Conservation (phyloP, 345 rosid genomes). For the Hibiscus mutabilis region DNA sequence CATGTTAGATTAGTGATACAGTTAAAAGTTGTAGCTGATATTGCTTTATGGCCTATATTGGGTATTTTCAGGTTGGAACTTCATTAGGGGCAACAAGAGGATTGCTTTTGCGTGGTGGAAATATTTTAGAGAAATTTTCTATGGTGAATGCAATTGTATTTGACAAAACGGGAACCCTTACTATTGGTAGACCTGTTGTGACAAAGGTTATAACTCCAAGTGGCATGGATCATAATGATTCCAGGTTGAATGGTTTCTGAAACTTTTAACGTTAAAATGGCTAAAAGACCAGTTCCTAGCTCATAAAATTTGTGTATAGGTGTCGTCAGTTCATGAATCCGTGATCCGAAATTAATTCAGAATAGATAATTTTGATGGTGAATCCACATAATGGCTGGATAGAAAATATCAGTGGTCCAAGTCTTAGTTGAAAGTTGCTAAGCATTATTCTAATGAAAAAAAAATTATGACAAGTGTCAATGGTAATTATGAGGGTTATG, state of each 20-base stretch:
- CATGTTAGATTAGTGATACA: constrained; percentile 13
- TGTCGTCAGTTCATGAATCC: background rate
- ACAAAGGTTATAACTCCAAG: constrained; percentile 51
- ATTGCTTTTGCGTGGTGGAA: constrained; percentile 88
- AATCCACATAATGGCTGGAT: background rate
- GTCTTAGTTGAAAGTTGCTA: background rate
- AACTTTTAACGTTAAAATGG: background rate
- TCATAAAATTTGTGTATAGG: background rate
- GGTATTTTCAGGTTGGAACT: constrained; percentile 63
- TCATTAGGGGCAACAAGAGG: constrained; percentile 95
- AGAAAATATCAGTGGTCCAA: background rate
- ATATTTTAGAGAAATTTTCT: constrained; percentile 83
- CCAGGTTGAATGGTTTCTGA: constrained; percentile 44
- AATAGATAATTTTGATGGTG: background rate
- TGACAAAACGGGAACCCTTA: constrained; percentile 94
- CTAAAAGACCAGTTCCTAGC: background rate
- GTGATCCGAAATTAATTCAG: background rate
- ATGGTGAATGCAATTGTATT: constrained; percentile 70
- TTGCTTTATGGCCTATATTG: background rate
- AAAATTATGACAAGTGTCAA: background rate
- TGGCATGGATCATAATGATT: constrained; percentile 19
- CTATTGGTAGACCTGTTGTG: constrained; percentile 87
- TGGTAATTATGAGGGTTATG: background rate
- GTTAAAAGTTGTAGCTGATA: constrained; percentile 4
- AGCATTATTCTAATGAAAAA: background rate